phyloP scores from a whole-genome alignment of 768 basidiomycete species.

The Termitomyces sp. region DNA sequence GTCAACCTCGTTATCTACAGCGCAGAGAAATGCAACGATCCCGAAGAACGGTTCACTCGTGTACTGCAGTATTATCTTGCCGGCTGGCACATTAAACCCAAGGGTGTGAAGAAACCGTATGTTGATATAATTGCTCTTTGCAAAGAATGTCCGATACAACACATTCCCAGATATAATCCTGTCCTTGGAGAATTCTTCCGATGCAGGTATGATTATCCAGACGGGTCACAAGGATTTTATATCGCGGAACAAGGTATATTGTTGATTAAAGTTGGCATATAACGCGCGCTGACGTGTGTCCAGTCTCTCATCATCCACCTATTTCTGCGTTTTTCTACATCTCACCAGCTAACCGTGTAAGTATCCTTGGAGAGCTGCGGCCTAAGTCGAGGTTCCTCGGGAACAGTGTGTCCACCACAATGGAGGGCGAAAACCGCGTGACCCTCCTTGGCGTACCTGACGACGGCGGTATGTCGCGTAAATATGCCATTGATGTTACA shows the following conservation, averaged over 20 bases:
- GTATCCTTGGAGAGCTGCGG: slow-evolving; percentile 87
- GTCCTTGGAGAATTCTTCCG: slow-evolving; percentile 97
- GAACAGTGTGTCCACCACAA: slow-evolving; percentile 91
- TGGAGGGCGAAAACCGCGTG: slow-evolving; percentile 95
- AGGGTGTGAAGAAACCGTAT: slow-evolving; percentile 98
- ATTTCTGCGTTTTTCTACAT: slow-evolving; percentile 95
- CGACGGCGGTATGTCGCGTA: slow-evolving; percentile 66
- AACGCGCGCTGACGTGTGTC: not conserved
- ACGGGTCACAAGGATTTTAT: slow-evolving; percentile 90
- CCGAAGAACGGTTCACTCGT: slow-evolving; percentile 86
- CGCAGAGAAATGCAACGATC: slow-evolving; percentile 71
- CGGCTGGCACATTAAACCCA: slow-evolving; percentile 99
- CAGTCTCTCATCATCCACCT: slow-evolving; percentile 94
- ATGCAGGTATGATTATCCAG: slow-evolving; percentile 87
- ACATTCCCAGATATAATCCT: slow-evolving; percentile 77
- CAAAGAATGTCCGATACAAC: slow-evolving; percentile 1
- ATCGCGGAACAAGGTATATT: slow-evolving; percentile 87
- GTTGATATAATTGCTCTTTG: slow-evolving; percentile 22
- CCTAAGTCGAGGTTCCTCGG: slow-evolving; percentile 97
- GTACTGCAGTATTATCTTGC: slow-evolving; percentile 94
- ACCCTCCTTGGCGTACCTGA: slow-evolving; percentile 76
- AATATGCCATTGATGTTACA: not conserved
- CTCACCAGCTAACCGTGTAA: slow-evolving; percentile 83
- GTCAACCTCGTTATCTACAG: slow-evolving; percentile 31
- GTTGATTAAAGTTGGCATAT: not conserved